Percentiles rank a stretch among this genome's conserved stretches.
phyloP scores from a whole-genome alignment of 345 rosid genomes.

The Hevea brasiliensis region DNA sequence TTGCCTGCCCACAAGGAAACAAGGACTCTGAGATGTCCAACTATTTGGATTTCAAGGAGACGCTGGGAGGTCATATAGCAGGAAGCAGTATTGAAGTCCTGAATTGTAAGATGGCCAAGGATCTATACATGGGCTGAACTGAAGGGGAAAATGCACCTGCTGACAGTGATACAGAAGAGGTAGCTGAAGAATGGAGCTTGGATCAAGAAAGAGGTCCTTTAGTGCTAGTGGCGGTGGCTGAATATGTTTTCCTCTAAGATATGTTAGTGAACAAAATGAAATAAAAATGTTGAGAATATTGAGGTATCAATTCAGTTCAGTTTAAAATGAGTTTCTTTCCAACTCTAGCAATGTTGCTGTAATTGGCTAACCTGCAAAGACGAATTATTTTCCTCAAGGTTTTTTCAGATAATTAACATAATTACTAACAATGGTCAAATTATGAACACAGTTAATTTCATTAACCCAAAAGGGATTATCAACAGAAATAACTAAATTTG shows the following conservation, averaged over 20 bases:
- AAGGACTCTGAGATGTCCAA: conserved; percentile 60
- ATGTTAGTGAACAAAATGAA: too few species aligned
- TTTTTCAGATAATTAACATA: too few species aligned
- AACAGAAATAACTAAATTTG: conserved; percentile 2
- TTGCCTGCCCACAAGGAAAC: conserved; percentile 28
- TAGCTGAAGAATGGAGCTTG: conserved; percentile 31
- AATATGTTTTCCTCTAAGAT: too few species aligned
- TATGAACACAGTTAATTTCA: neutral
- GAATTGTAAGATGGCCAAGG: conserved; percentile 51
- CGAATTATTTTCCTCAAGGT: too few species aligned
- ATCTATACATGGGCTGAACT: conserved; percentile 60
- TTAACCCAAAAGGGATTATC: neutral
- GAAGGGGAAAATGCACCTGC: conserved; percentile 23
- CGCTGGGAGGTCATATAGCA: conserved; percentile 35
- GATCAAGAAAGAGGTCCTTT: conserved; percentile 59
- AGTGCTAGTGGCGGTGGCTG: too few species aligned
- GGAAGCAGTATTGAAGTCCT: conserved; percentile 32
- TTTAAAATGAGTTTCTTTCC: too few species aligned
- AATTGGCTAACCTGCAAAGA: too few species aligned
- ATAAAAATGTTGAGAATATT: too few species aligned
- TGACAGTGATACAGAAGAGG: conserved; percentile 37
- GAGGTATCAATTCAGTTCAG: too few species aligned
- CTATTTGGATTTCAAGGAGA: conserved; percentile 45
- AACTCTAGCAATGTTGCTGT: too few species aligned
- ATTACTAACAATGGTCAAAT: too few species aligned